Evolutionary conservation across 2,329 filamentous ascomycete genomes (phyloP).

Genomic region (Trichoderma atroviride): DNA sequence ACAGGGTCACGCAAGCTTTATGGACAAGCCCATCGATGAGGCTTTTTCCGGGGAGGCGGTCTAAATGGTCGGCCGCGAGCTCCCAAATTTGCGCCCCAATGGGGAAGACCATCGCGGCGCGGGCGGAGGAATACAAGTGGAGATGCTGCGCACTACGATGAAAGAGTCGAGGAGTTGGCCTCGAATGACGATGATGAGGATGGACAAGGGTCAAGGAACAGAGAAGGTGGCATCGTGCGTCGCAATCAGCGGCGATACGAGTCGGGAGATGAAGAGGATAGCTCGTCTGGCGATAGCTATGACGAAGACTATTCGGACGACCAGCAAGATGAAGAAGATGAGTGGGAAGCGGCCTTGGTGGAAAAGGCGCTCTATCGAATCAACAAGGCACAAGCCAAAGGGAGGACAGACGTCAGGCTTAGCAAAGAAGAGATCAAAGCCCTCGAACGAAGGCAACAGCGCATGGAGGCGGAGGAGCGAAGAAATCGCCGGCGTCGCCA

Average conservation of each 20-base stretch:
- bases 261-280: constrained; percentile 41
- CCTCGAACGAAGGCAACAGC: constrained; percentile 68
- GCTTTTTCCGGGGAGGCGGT: constrained; percentile 99
- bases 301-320: constrained; percentile 43
- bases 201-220: constrained; percentile 57
- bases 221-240: constrained; percentile 43
- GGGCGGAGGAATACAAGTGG: constrained; percentile 65
- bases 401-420: constrained; percentile 77
- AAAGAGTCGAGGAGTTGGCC: constrained; percentile 68
- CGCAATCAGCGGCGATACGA: constrained; percentile 40
- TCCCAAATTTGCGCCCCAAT: constrained; percentile 90
- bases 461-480: constrained; percentile 53
- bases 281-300: constrained; percentile 31
- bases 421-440: constrained; percentile 79
- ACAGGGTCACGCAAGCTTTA: constrained; percentile 81
- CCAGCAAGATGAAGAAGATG: constrained; percentile 32
- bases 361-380: constrained; percentile 81
- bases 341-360: constrained; percentile 71
- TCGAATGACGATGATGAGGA: constrained; percentile 62
- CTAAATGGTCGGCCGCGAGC: constrained; percentile 99
- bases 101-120: constrained; percentile 99
- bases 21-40: constrained; percentile 99
- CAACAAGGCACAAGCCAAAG: constrained; percentile 72
- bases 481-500: constrained; percentile 45
- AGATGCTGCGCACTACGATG: constrained; percentile 45